These are phyloP conservation scores for Solanum phureja DNA, from an alignment of 257 asterid genomes.

Conservation along the genomic window DNA sequence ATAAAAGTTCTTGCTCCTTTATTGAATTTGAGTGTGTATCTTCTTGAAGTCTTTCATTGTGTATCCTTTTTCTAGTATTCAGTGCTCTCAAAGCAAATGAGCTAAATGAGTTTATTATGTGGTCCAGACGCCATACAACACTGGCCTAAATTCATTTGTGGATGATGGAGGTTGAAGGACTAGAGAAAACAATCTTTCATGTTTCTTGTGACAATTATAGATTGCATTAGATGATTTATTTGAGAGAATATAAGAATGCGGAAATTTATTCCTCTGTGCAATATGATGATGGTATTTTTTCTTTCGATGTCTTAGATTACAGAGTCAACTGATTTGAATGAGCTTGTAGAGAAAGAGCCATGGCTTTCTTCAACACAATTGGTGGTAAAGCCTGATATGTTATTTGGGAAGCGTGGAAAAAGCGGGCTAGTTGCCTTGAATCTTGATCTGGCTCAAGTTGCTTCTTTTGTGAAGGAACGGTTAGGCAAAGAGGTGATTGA, in stretches of 20 bases:
- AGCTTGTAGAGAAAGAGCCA: slow-evolving; percentile 60
- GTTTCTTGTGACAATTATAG: background rate
- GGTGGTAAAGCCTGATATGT: slow-evolving; percentile 89
- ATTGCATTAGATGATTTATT: background rate
- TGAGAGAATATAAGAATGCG: background rate
- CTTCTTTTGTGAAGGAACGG: slow-evolving; percentile 68
- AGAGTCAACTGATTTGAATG: slow-evolving; percentile 61
- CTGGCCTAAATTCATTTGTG: background rate
- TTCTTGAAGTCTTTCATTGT: background rate
- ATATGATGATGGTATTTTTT: background rate
- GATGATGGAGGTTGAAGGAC: background rate
- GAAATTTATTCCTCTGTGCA: background rate
- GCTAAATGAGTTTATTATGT: background rate
- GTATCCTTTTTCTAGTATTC: background rate
- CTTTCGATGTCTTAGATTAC: slow-evolving; percentile 40
- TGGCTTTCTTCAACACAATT: slow-evolving; percentile 74
- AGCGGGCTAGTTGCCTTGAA: slow-evolving; percentile 85
- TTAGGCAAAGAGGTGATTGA: slow-evolving; percentile 83
- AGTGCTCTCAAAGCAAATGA: background rate
- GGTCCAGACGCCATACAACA: background rate
- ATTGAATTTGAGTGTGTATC: background rate
- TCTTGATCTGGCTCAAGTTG: slow-evolving; percentile 77
- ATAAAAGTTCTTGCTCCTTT: too few relatives aligned
- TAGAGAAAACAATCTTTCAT: background rate
- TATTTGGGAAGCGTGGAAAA: slow-evolving; percentile 91